Conservation (phyloP, 2,329 filamentous ascomycete genomes). For the Xylariaceae sp. region DNA sequence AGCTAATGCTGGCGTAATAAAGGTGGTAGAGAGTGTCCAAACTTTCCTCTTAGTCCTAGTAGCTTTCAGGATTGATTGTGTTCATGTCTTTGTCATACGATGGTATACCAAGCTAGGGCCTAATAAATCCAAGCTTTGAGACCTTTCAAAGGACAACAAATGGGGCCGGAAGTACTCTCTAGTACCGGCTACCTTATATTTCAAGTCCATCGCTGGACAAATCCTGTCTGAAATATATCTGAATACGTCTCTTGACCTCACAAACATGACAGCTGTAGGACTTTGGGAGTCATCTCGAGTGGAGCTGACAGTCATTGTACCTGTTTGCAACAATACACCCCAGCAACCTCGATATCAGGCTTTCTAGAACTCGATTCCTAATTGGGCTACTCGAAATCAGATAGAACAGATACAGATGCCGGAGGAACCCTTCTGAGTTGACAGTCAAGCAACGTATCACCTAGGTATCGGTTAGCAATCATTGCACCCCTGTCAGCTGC, state of each 20-base stretch:
- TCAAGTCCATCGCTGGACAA: slow-evolving; percentile 9
- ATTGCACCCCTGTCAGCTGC: too few relatives aligned
- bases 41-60: too few relatives aligned
- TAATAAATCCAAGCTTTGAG: too few relatives aligned
- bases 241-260: background rate
- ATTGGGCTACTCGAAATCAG: background rate
- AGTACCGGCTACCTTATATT: slow-evolving; percentile 7
- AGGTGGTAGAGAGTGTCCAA: too few relatives aligned
- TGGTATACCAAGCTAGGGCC: too few relatives aligned
- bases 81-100: too few relatives aligned
- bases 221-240: slow-evolving; percentile 7
- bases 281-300: background rate
- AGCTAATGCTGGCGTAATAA: too few relatives aligned
- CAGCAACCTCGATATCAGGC: background rate
- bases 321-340: background rate
- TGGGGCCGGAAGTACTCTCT: slow-evolving; percentile 10
- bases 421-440: background rate
- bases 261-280: background rate
- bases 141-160: slow-evolving; percentile 14
- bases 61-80: too few relatives aligned
- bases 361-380: background rate
- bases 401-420: too few relatives aligned
- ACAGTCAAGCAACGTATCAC: background rate
- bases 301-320: background rate
- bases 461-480: too few relatives aligned